A percentile compares a stretch with the other conserved stretches of the same genome.
These are phyloP conservation scores for Penicillium olsonii DNA, from an alignment of 2,329 filamentous ascomycete species.

Conservation along the genomic window DNA sequence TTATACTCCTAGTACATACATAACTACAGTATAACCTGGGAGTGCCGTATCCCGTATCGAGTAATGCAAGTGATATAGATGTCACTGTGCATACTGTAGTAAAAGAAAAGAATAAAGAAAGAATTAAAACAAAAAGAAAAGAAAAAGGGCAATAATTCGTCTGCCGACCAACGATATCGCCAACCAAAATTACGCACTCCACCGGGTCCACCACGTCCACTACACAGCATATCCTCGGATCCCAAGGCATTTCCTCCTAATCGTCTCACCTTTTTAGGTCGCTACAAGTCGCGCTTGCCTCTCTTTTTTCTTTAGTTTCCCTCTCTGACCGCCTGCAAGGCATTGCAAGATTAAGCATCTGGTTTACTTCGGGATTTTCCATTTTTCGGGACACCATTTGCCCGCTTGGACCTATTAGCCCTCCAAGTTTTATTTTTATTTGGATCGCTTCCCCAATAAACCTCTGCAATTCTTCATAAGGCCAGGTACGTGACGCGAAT, in stretches of 20 bases:
- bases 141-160: constrained; percentile 6
- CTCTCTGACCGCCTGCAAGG: constrained; percentile 37
- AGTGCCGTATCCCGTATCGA: no score
- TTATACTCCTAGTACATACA: no score
- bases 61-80: background rate
- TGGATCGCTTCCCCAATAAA: no score
- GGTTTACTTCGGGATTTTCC: constrained; percentile 18
- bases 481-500: constrained; percentile 2
- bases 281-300: constrained; percentile 23
- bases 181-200: constrained; percentile 24
- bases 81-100: background rate
- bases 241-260: constrained; percentile 25
- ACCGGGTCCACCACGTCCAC: constrained; percentile 32
- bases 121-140: background rate
- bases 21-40: no score
- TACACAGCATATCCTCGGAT: constrained; percentile 34
- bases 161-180: constrained; percentile 8
- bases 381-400: background rate
- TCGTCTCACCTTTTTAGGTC: constrained; percentile 31
- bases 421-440: no score
- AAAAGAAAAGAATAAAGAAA: background rate
- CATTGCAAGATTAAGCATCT: constrained; percentile 45
- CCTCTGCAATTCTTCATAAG: background rate
- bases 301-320: constrained; percentile 21
- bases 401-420: constrained; percentile 4